Evolutionary conservation across 257 asterid genomes (phyloP).

Genomic region (Scutellaria galericulata): DNA sequence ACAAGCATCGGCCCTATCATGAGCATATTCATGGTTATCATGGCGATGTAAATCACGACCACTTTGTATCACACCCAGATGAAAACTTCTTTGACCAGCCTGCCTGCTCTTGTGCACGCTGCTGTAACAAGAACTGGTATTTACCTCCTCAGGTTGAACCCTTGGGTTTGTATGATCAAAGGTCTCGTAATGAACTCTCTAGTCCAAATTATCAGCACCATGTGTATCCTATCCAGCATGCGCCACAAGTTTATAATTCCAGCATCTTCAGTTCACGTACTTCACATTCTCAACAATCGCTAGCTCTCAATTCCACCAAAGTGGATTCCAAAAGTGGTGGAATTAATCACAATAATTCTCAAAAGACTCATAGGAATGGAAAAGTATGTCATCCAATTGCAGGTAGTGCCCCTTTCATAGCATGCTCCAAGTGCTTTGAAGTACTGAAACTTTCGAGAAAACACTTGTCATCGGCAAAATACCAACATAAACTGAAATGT

Average conservation of each 20-base stretch:
- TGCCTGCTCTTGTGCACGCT: conserved; percentile 76
- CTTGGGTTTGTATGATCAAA: conserved; percentile 41
- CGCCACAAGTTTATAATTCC: conserved; percentile 43
- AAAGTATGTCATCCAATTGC: conserved; percentile 60
- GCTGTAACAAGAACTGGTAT: conserved; percentile 54
- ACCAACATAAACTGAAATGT: conserved; percentile 61
- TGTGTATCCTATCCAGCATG: conserved; percentile 38
- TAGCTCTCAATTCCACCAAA: conserved; percentile 51
- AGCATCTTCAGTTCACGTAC: conserved; percentile 44
- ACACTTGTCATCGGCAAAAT: conserved; percentile 47
- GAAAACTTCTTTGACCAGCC: conserved; percentile 66
- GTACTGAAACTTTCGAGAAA: conserved; percentile 64
- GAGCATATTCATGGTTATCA: conserved; percentile 51
- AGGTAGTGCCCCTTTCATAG: conserved; percentile 87
- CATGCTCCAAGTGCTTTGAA: conserved; percentile 86
- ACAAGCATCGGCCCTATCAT: conserved; percentile 47
- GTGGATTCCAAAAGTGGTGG: conserved; percentile 52
- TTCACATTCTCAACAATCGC: conserved; percentile 41
- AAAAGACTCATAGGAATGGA: conserved; percentile 46
- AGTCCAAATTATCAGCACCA: conserved; percentile 42
- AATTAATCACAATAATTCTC: conserved; percentile 47
- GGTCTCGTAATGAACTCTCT: conserved; percentile 45
- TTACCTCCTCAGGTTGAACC: conserved; percentile 57
- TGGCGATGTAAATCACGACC: conserved; percentile 49
- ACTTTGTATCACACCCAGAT: conserved; percentile 53